phyloP scores from a whole-genome alignment of 2,329 filamentous ascomycete species.

The Pseudogymnoascus sp. region DNA sequence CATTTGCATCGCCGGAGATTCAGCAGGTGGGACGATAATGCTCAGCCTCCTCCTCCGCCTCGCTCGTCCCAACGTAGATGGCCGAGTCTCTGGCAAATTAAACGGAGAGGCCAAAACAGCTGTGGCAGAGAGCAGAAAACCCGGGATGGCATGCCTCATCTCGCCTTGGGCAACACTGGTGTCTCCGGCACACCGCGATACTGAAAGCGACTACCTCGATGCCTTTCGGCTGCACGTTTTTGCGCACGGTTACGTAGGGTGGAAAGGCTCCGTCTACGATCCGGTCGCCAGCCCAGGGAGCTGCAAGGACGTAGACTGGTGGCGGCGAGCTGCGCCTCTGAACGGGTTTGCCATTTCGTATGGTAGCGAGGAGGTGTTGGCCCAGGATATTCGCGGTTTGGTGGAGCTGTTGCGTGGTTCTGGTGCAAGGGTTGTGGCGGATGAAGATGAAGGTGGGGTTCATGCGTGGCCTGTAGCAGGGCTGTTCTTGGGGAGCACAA shows the following conservation, averaged over 20 bases:
- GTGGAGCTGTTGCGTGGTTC: slow-evolving; percentile 47
- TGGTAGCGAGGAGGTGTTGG: slow-evolving; percentile 71
- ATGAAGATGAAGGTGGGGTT: slow-evolving; percentile 57
- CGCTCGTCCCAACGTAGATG: slow-evolving; percentile 25
- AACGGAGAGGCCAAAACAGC: slow-evolving; percentile 14
- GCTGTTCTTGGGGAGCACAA: slow-evolving; percentile 44
- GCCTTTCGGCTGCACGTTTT: slow-evolving; percentile 59
- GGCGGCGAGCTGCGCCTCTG: slow-evolving; percentile 58
- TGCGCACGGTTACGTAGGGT: slow-evolving; percentile 60
- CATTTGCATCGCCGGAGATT: slow-evolving; percentile 70
- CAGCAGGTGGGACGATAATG: slow-evolving; percentile 67
- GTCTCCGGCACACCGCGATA: slow-evolving; percentile 59
- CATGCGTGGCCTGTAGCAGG: slow-evolving; percentile 77
- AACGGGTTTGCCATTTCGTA: slow-evolving; percentile 64
- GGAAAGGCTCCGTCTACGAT: slow-evolving; percentile 42
- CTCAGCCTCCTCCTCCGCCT: slow-evolving; percentile 66
- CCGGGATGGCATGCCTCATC: slow-evolving; percentile 64
- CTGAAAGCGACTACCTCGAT: slow-evolving; percentile 68
- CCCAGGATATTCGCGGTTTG: slow-evolving; percentile 58
- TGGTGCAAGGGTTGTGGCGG: slow-evolving; percentile 45
- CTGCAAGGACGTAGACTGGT: slow-evolving; percentile 58
- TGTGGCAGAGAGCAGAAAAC: slow-evolving; percentile 10
- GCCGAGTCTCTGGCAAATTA: slow-evolving; percentile 13
- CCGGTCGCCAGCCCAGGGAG: slow-evolving; percentile 62
- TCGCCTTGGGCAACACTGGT: slow-evolving; percentile 75